Base-by-base conservation (phyloP, 345 rosid species). In the Aethionema arabicum region DNA sequence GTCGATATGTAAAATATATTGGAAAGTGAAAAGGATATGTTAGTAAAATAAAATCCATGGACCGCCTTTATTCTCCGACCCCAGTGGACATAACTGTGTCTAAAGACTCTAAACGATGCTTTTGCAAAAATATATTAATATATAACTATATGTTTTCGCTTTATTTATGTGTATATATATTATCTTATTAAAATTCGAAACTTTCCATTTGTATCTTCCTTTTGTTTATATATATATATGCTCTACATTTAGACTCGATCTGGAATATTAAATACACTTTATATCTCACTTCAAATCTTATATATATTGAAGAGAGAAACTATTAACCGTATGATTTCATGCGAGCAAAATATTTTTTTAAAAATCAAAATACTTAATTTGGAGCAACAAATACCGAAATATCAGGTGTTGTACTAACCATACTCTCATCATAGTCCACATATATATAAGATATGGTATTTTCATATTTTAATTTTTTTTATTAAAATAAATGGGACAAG, bases 61-160 rank as follows among this genome's bases (percentile, higher is more conserved):
- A 11, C 56, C 60, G 74, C 65, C 63, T 70, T 49, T 70, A 63
- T 70, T 63, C 74, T 70, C 74, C 69, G 69, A 70, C 74, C 69
- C 9, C 46, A 70, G 69, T 70, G 74, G 74, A 51, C 36, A 56
- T 49, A 41, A 63, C 68, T 62, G 59, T 63, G 16, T n/a, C 7
- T 53, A 30, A n/a, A n/a, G n/a, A n/a, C n/a, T n/a, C n/a, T n/a
- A n/a, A n/a, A 21, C 27, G 27, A 21, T 21, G 27, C 27, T 21
- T 21, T 21, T 21, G 2, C 27, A 21, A 21, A 21, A 21, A 21
- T n/a, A 21, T 21, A 21, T 21, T 21, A 21, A 21, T 21, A 21
- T 21, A 21, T 21, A 21, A 21, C 27, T 21, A 21, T 21, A 21
- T 21, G 27, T 21, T 21, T 21, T 2, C 27, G 2, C 27, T 21